phyloP scores from a whole-genome alignment of 163 green algal genomes.

The Coccomyxa subellipsoidea region DNA sequence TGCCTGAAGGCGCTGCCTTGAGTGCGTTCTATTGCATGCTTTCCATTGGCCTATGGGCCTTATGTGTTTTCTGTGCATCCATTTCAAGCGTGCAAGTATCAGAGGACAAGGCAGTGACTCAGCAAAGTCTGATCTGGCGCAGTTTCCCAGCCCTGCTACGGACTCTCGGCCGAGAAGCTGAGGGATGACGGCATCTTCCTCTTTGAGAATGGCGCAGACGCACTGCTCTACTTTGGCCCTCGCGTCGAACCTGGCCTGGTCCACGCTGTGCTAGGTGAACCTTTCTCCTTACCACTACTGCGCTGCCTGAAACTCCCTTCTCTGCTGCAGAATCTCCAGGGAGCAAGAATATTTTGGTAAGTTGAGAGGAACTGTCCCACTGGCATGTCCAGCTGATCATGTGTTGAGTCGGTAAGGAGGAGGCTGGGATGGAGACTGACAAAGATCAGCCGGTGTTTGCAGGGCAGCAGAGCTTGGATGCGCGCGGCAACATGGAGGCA shows the following conservation, averaged over 20 bases:
- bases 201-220: conserved; percentile 85
- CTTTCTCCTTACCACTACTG: background rate
- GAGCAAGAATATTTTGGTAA: background rate
- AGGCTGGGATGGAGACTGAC: background rate
- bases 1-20: background rate
- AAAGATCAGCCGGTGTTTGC: background rate
- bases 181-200: conserved; percentile 82
- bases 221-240: conserved; percentile 72
- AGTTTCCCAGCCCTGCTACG: background rate
- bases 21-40: background rate
- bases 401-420: too few relatives aligned
- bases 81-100: background rate
- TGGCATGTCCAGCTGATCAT: background rate
- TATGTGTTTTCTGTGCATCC: background rate
- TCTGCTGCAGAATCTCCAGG: background rate
- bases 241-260: conserved; percentile 40
- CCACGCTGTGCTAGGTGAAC: conserved; percentile 59
- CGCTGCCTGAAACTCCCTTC: background rate
- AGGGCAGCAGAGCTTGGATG: conserved; percentile 34
- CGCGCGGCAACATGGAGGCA: conserved; percentile 2
- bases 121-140: background rate
- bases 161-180: conserved; percentile 57
- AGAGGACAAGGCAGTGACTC: background rate
- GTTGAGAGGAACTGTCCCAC: background rate
- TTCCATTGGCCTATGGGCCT: background rate